These are phyloP conservation scores for Aspergillus coremiiformis DNA, from an alignment of 495 filamentous ascomycete species.

Conservation along the genomic window DNA sequence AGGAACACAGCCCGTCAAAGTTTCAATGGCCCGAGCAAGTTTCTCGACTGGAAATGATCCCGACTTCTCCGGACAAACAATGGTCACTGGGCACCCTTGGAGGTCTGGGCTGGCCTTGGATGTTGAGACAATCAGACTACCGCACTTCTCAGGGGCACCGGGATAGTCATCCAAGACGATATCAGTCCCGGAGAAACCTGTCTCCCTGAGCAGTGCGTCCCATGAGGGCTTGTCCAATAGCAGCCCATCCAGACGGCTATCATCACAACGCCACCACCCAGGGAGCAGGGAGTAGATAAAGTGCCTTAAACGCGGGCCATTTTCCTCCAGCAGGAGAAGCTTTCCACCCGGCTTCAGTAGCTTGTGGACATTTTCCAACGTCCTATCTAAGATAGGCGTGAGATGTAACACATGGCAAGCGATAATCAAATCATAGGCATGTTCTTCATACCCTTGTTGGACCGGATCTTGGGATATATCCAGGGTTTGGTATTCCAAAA, in stretches of 20 bases:
- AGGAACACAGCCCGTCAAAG: slow-evolving; percentile 6
- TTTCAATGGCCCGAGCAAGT: slow-evolving; percentile 8
- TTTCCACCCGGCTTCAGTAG: slow-evolving; percentile 16
- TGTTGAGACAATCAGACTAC: neutral
- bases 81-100: neutral
- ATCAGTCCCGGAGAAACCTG: neutral
- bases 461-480: slow-evolving; percentile 21
- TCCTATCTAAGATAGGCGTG: neutral
- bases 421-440: slow-evolving; percentile 20
- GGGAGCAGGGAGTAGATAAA: slow-evolving; percentile 24
- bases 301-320: slow-evolving; percentile 14
- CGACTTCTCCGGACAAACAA: neutral
- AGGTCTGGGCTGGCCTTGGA: neutral
- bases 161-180: neutral
- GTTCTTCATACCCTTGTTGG: slow-evolving; percentile 11
- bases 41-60: slow-evolving; percentile 3
- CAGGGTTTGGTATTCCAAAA: neutral
- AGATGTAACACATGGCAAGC: slow-evolving; percentile 14
- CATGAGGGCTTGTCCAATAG: neutral
- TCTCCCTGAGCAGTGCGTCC: neutral
- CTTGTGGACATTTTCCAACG: neutral
- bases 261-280: slow-evolving; percentile 29
- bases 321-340: slow-evolving; percentile 29
- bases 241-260: neutral
- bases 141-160: neutral